A percentile compares a stretch with the other conserved stretches of the same genome.
Conservation (phyloP, 345 rosid genomes). For the Gossypium ekmanianum region DNA sequence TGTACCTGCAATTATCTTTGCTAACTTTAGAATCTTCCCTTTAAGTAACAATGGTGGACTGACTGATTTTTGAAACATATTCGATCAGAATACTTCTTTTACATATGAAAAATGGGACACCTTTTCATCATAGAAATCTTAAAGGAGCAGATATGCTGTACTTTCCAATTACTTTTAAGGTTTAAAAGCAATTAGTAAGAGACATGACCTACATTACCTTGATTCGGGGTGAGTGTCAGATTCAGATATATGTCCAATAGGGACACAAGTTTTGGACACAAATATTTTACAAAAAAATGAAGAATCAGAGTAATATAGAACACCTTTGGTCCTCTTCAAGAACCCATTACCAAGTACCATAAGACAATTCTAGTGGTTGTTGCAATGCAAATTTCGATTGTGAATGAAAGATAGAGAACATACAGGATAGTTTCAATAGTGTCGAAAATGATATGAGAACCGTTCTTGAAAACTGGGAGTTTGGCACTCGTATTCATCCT, state of each 20-base stretch:
- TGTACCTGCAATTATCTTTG: conserved; percentile 45
- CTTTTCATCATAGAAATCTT: background rate
- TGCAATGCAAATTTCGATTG: background rate
- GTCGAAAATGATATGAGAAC: conserved; percentile 62
- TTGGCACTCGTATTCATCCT: conserved; percentile 62
- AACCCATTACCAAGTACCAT: background rate
- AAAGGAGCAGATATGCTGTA: background rate
- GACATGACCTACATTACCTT: background rate
- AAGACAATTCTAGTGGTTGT: background rate
- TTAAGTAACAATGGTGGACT: background rate
- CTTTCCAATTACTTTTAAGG: background rate
- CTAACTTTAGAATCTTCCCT: conserved; percentile 12
- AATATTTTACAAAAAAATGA: background rate
- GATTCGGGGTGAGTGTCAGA: background rate
- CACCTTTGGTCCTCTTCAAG: background rate
- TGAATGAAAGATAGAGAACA: conserved; percentile 23
- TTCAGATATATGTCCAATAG: background rate
- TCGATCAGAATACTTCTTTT: background rate
- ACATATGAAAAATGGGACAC: background rate
- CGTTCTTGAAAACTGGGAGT: conserved; percentile 84
- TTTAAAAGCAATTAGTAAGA: background rate
- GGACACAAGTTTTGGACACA: background rate
- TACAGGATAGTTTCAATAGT: conserved; percentile 82
- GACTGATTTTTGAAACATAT: background rate
- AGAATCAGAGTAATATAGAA: too few species aligned